phyloP scores from a whole-genome alignment of 2,329 filamentous ascomycete species.

The Botryotinia calthae region DNA sequence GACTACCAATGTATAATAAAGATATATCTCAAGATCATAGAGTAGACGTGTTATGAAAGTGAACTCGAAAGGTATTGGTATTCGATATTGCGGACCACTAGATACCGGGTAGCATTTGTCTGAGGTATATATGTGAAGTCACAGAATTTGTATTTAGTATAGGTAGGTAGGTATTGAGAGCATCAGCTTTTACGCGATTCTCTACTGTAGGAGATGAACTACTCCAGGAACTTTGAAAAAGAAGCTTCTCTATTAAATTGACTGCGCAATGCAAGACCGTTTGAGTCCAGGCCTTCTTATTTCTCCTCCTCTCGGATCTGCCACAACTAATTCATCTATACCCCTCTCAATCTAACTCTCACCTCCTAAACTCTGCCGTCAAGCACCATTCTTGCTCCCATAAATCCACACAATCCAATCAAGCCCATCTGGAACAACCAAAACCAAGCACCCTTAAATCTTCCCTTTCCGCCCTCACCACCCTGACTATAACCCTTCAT shows the following conservation, averaged over 20 bases:
- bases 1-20: not conserved
- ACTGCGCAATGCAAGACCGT: not conserved
- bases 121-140: not conserved
- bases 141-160: not conserved
- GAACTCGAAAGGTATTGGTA: not conserved
- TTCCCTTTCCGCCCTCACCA: slow-evolving; percentile 31
- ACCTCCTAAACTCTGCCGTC: slow-evolving; percentile 20
- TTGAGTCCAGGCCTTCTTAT: not conserved
- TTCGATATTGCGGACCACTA: not conserved
- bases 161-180: not conserved
- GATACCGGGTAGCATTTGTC: not conserved
- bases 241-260: not conserved
- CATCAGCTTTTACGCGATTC: not conserved
- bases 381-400: slow-evolving; percentile 31
- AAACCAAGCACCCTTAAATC: slow-evolving; percentile 32
- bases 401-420: slow-evolving; percentile 32
- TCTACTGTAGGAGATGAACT: not conserved
- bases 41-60: not conserved
- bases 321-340: not conserved
- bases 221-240: not conserved
- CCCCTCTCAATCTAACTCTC: not conserved
- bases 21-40: not conserved
- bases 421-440: slow-evolving; percentile 33
- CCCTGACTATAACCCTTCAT: slow-evolving; percentile 47
- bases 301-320: not conserved